These are phyloP conservation scores for Eragrostis curvula DNA, from an alignment of 176 grass and related monocot genomes.

Conservation along the genomic window DNA sequence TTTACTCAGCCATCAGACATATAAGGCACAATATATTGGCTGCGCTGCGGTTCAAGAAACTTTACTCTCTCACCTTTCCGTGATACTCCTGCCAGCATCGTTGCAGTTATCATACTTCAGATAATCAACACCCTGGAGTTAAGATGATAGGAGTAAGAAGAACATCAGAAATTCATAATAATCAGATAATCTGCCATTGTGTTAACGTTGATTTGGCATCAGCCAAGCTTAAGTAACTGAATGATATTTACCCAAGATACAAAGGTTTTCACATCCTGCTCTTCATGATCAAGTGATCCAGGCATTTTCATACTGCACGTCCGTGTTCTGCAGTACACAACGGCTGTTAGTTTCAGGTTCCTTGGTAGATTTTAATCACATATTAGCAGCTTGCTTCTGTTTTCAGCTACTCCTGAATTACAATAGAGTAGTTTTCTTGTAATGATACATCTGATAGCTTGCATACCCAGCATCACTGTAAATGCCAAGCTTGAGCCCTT, in stretches of 20 bases:
- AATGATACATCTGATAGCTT: slow-evolving; percentile 39
- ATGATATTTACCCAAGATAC: slow-evolving; percentile 65
- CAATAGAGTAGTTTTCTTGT: background rate
- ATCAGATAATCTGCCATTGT: background rate
- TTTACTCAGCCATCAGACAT: slow-evolving; percentile 1
- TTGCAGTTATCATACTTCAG: slow-evolving; percentile 96
- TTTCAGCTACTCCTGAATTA: background rate
- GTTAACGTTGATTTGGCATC: no score
- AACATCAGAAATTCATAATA: slow-evolving; percentile 10
- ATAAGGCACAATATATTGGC: background rate
- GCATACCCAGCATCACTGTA: slow-evolving; percentile 89
- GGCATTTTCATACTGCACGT: slow-evolving; percentile 85
- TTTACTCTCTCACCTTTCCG: slow-evolving; percentile 59
- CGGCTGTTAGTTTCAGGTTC: slow-evolving; percentile 13
- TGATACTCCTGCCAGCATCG: slow-evolving; percentile 48
- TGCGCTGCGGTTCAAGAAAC: background rate
- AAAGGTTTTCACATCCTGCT: slow-evolving; percentile 87
- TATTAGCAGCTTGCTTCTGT: background rate
- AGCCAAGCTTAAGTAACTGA: background rate
- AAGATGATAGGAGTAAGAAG: slow-evolving; percentile 22
- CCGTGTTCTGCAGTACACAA: slow-evolving; percentile 41
- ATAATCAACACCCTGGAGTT: slow-evolving; percentile 74
- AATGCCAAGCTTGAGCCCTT: slow-evolving; percentile 81
- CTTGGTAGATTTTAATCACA: background rate
- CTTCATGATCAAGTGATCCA: slow-evolving; percentile 84